Evolutionary conservation across 176 grass and related monocot genomes (phyloP).

Genomic region (Avena atlantica): DNA sequence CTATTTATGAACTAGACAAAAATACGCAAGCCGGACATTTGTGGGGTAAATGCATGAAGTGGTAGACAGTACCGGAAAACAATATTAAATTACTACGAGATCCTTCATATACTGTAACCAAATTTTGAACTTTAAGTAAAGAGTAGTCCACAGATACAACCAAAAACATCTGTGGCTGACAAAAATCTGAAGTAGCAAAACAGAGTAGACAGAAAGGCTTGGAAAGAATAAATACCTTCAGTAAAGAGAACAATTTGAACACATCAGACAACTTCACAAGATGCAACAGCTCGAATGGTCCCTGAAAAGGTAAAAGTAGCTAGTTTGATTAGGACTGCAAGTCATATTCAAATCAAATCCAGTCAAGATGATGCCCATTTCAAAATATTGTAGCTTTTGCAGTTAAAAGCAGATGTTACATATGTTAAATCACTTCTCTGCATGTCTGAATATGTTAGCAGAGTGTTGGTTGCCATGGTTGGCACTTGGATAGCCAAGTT

Average conservation of each 20-base stretch:
- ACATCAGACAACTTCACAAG: slow-evolving; percentile 54
- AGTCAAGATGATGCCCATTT: slow-evolving; percentile 14
- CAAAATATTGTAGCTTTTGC: not conserved
- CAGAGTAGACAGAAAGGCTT: not conserved
- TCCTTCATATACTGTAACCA: not conserved
- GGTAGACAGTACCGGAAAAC: not conserved
- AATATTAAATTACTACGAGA: not conserved
- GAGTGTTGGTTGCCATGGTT: not conserved
- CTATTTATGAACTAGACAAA: not conserved
- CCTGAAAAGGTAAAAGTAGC: slow-evolving; percentile 50
- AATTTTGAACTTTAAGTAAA: slow-evolving; percentile 6
- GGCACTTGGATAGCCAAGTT: slow-evolving; percentile 10
- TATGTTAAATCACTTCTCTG: slow-evolving; percentile 13
- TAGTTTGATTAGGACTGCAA: slow-evolving; percentile 26
- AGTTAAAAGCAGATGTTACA: not conserved
- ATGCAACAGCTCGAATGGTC: slow-evolving; percentile 67
- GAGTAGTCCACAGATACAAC: not conserved
- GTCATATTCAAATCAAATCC: slow-evolving; percentile 11
- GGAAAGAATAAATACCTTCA: slow-evolving; percentile 38
- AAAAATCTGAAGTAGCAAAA: slow-evolving; percentile 5
- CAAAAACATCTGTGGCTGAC: slow-evolving; percentile 22
- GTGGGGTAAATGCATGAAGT: not conserved
- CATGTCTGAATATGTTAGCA: slow-evolving; percentile 30
- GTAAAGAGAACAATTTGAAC: slow-evolving; percentile 31
- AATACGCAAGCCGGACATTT: not conserved